A percentile compares a stretch with the other conserved stretches of the same genome.
Evolutionary conservation across 768 basidiomycete species (phyloP).

Genomic region (Russula compacta): DNA sequence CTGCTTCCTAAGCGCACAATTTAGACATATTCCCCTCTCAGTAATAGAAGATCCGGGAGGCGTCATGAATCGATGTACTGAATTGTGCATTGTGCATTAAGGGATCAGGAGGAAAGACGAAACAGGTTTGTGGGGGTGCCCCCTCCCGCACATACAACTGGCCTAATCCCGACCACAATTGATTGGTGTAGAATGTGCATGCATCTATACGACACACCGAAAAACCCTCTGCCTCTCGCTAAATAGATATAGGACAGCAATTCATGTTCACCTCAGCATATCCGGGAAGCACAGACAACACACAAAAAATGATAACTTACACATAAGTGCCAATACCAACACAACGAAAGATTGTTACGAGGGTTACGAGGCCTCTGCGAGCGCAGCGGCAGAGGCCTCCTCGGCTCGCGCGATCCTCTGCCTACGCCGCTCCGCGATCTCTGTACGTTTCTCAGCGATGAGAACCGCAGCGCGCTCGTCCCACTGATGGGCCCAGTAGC

Average conservation of each 20-base stretch:
- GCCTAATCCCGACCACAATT: neutral
- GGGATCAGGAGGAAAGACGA: neutral
- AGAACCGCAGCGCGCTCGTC: constrained; percentile 54
- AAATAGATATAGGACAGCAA: neutral
- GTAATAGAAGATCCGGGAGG: too few relatives aligned
- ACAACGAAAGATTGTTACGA: neutral
- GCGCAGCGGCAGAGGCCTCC: constrained; percentile 15
- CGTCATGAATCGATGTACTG: neutral
- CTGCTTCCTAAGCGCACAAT: neutral
- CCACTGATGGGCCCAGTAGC: constrained; percentile 68
- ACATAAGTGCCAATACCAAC: neutral
- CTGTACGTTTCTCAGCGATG: constrained; percentile 51
- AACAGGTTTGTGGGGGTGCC: too few relatives aligned
- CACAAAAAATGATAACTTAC: neutral
- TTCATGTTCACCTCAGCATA: neutral
- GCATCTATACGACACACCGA: neutral
- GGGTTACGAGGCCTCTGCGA: constrained; percentile 8
- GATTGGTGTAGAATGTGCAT: neutral
- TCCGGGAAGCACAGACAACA: neutral
- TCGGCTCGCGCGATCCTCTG: constrained; percentile 28
- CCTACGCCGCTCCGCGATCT: constrained; percentile 46
- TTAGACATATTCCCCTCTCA: neutral
- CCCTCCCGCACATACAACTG: neutral
- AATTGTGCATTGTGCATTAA: neutral
- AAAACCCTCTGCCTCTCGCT: neutral